These are phyloP conservation scores for Heliosperma pusillum DNA, from an alignment of 148 eudicot species.

Conservation along the genomic window DNA sequence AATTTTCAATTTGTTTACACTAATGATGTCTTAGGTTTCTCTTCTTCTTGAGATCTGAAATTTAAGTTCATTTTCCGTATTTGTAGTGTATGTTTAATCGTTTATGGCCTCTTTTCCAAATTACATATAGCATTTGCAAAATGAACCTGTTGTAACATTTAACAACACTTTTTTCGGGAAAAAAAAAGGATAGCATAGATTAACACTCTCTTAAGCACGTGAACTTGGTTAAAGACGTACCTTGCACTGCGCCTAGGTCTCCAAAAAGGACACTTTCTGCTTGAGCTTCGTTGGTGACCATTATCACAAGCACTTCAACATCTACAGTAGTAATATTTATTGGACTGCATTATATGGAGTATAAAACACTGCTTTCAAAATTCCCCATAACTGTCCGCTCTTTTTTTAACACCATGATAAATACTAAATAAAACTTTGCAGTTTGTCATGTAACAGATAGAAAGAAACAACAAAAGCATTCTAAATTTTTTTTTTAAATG, in stretches of 20 bases:
- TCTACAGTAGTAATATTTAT: slow-evolving; percentile 41
- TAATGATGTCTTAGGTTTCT: background rate
- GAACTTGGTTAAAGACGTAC: slow-evolving; percentile 31
- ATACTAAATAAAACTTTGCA: background rate
- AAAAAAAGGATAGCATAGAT: background rate
- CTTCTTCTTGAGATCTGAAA: background rate
- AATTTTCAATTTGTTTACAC: background rate
- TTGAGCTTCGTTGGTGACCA: slow-evolving; percentile 98
- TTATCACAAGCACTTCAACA: slow-evolving; percentile 84
- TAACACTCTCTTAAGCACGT: slow-evolving; percentile 5
- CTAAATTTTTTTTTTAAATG: too few species aligned
- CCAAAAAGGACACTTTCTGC: slow-evolving; percentile 95
- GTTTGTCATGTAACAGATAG: background rate
- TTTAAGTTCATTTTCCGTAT: background rate
- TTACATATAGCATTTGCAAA: background rate
- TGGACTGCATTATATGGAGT: slow-evolving; percentile 5
- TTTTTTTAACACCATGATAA: background rate
- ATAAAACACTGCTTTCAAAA: background rate
- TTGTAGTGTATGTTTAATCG: background rate
- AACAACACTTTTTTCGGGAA: background rate
- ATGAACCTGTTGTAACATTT: background rate
- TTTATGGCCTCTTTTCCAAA: background rate
- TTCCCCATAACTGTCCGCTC: background rate
- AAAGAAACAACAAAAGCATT: background rate
- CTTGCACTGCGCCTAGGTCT: slow-evolving; percentile 75